Conservation (phyloP, 2,329 filamentous ascomycete species). For the Pyricularia pennisetigena region DNA sequence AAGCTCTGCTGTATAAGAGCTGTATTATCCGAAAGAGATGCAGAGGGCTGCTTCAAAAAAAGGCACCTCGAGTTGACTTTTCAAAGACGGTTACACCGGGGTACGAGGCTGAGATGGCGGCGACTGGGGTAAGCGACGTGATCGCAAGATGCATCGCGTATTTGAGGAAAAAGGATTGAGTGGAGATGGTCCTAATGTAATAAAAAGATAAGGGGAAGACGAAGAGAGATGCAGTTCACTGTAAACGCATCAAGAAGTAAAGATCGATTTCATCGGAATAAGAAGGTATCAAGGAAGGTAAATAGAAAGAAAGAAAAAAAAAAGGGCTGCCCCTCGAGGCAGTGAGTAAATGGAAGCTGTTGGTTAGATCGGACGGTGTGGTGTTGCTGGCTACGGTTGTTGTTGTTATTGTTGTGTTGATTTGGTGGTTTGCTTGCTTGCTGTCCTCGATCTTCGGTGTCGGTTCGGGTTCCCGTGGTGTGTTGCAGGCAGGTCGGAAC, state of each 20-base stretch:
- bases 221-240: constrained; percentile 8
- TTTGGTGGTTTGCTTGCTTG: not conserved
- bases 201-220: not conserved
- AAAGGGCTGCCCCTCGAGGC: not conserved
- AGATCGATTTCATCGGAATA: not conserved
- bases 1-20: constrained; percentile 20
- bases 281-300: not conserved
- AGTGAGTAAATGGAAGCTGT: not conserved
- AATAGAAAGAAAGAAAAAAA: not conserved
- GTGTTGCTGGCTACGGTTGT: not conserved
- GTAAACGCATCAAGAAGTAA: constrained; percentile 2
- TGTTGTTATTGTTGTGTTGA: not conserved
- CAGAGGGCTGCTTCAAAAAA: constrained; percentile 30
- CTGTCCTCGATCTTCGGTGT: not conserved
- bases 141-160: constrained; percentile 49
- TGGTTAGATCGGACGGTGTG: not conserved
- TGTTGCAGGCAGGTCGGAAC: not conserved
- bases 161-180: constrained; percentile 11
- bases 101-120: constrained; percentile 46
- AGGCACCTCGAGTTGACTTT: constrained; percentile 32
- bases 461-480: not conserved
- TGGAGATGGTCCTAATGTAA: constrained; percentile 6
- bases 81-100: constrained; percentile 49
- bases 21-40: constrained; percentile 23
- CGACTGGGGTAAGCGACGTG: constrained; percentile 46